phyloP scores from a whole-genome alignment of 306 rosid species.

The Oemleria cerasiformis region DNA sequence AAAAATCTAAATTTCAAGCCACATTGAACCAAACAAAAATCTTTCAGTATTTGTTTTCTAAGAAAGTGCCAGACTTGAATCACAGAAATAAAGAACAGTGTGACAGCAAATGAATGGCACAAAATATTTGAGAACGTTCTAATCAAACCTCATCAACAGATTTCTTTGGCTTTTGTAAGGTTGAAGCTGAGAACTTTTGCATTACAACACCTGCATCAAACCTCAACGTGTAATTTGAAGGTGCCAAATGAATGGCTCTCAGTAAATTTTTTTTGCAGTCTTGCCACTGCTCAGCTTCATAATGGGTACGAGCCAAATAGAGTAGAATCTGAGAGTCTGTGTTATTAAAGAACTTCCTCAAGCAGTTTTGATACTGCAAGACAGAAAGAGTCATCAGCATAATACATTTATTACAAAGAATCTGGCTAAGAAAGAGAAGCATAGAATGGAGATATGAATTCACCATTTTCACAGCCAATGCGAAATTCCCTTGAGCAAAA shows the following conservation, averaged over 20 bases:
- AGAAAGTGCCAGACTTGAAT: too few relatives aligned
- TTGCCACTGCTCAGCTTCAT: constrained; percentile 99
- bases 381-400: constrained; percentile 34
- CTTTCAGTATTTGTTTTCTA: not conserved
- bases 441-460: constrained; percentile 25
- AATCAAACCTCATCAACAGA: constrained; percentile 87
- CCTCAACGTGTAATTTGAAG: constrained; percentile 91
- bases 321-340: constrained; percentile 95
- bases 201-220: constrained; percentile 97
- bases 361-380: constrained; percentile 96
- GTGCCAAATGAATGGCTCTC: constrained; percentile 95
- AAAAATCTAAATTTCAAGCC: not conserved
- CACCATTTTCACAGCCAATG: constrained; percentile 97
- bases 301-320: constrained; percentile 91
- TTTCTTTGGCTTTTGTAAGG: constrained; percentile 84
- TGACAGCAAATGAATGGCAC: not conserved
- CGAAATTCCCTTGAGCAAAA: constrained; percentile 93
- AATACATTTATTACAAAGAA: constrained; percentile 20
- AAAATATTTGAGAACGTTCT: constrained; percentile 16
- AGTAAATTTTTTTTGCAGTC: constrained; percentile 91
- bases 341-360: constrained; percentile 89
- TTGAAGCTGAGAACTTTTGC: constrained; percentile 98
- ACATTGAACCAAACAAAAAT: not conserved
- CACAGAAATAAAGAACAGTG: not conserved
- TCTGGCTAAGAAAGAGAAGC: constrained; percentile 11